phyloP scores from a whole-genome alignment of 306 rosid species.

The Castanospermum australe region DNA sequence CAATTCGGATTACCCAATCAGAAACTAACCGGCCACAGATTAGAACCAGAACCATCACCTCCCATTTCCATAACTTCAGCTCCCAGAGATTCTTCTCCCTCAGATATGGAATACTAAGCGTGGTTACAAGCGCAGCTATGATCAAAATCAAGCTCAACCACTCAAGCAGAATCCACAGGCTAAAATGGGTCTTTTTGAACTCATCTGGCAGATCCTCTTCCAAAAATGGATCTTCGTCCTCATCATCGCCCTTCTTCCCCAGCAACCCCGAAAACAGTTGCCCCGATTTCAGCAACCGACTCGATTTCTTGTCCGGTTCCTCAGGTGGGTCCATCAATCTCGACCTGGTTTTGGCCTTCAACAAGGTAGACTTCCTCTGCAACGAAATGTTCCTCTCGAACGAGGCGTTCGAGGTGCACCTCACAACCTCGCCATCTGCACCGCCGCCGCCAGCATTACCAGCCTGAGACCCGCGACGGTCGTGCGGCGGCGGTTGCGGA shows the following conservation, averaged over 20 bases:
- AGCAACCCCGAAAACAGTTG: slow-evolving; percentile 56
- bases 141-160: slow-evolving; percentile 71
- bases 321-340: slow-evolving; percentile 83
- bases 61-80: slow-evolving; percentile 82
- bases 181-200: slow-evolving; percentile 40
- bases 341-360: slow-evolving; percentile 60
- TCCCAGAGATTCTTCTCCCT: slow-evolving; percentile 53
- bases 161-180: slow-evolving; percentile 49
- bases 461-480: slow-evolving; percentile 23
- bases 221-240: slow-evolving; percentile 72
- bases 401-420: slow-evolving; percentile 74
- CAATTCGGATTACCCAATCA: slow-evolving; percentile 63
- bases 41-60: slow-evolving; percentile 62
- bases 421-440: slow-evolving; percentile 52
- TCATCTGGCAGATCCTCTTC: slow-evolving; percentile 74
- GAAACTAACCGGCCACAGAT: slow-evolving; percentile 87
- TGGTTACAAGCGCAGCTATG: slow-evolving; percentile 43
- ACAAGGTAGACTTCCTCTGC: slow-evolving; percentile 49
- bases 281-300: slow-evolving; percentile 48
- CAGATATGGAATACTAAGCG: slow-evolving; percentile 40
- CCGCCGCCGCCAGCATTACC: not conserved
- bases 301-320: slow-evolving; percentile 46
- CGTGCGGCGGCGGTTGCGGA: slow-evolving; percentile 28
- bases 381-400: slow-evolving; percentile 56
- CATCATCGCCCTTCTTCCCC: slow-evolving; percentile 45